Evolutionary conservation across 441 rosid species (phyloP), one percentile per base, ranked within the genome.

Genomic region (Syzygium malaccense): DNA sequence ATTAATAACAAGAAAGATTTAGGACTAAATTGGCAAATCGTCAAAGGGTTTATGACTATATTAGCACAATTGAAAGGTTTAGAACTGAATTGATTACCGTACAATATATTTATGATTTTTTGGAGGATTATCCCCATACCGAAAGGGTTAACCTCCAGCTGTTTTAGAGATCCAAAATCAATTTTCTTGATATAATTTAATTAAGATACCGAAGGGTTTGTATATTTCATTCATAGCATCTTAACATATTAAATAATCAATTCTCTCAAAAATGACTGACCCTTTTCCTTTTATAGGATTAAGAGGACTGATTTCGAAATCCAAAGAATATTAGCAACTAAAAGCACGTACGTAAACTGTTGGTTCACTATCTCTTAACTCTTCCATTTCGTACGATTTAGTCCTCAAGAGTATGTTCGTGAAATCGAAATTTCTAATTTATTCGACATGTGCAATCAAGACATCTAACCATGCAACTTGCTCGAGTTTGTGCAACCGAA

Each of bases 401-500:
- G 1, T 33, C 14, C 79, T 68, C 7, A 19, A 4, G 5, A 4
- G 7, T 32, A 0, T 68, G 26, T 33, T 33, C 48, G 6, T 0
- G 1, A 37, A 71, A 11, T 19, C 0, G 8, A 11, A 71, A 37
- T 5, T 20, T 71, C 4, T 71, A 3, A 20, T 5, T 33, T 20
- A 19, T 71, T 37, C 2, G 4, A 71, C 45, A 71, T 11, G 15
- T 71, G 15, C 8, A 9, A 71, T 71, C 28, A 1, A 32, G 45
- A 1, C 1, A 17, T 30, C 3, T 3, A 30, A n/a, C 37, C 20
- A 37, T 37, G 37, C 37, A 14, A 62, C 3, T 62, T 0, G 0
- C 17, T n/a, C 0, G 1, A n/a, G 8, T 62, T 0, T 30, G 3
- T 6, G 19, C 37, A 14, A 62, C 0, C 2, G n/a, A 60, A 62